Base-by-base conservation (phyloP, 164 flowering plant species). In the Echeveria elegans region DNA sequence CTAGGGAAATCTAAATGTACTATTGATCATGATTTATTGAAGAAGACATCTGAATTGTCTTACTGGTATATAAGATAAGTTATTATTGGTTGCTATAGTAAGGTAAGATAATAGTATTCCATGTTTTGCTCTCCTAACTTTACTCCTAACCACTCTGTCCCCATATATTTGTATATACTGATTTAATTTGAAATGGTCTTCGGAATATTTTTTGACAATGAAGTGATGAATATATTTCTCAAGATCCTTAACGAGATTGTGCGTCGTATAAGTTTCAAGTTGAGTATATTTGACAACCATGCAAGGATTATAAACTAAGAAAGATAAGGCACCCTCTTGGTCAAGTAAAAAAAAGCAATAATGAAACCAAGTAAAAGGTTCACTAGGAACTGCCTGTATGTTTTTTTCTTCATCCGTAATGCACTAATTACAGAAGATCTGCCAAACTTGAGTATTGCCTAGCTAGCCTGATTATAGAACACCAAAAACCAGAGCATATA, bases 41-140 rank as follows among this genome's bases (percentile, higher is more conserved):
- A 21, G 58, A 52, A 48, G 56, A 48, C 56, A 48, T 48, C 56
- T 48, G 56, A 48, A 48, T 48, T 48, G 58, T 52, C 58, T 52
- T 52, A 52, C 28, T 52, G 58, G 12, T 52, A 6, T 21, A 52
- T 52, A 21, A 52, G 29, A 52, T 23, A 52, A 52, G 58, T 21
- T 48, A 48, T 45, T 16, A 6, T 6, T 6, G 2, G 28, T 52
- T 21, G 14, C 58, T 52, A 52, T 52, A 43, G 47, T 14, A 43
- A 14, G 16, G 15, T 43, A 43, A 43, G 47, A 12, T 43, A 43
- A 43, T 43, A 12, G 15, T 43, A 43, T 1, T 15, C 18, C 47
- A 43, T 43, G 41, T 43, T 43, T 43, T 43, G 47, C 47, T 43
- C 47, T 43, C 47, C 47, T 16, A n/a, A 24, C 58, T 52, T 52